phyloP scores from a whole-genome alignment of 768 basidiomycete genomes.

The Serendipita sp. region DNA sequence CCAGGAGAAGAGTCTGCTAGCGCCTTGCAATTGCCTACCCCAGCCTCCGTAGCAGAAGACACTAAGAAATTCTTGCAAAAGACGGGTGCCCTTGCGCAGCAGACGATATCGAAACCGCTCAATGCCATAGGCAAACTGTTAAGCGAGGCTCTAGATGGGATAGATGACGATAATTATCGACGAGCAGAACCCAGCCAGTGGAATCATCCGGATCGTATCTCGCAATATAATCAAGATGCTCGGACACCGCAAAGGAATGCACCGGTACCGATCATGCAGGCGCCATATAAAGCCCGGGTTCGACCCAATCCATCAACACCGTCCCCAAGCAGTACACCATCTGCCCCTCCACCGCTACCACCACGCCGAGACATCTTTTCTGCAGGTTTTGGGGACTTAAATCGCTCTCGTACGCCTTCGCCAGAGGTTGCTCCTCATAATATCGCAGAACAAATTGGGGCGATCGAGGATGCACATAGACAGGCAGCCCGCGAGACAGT shows the following conservation, averaged over 20 bases:
- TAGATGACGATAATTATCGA: slow-evolving; percentile 26
- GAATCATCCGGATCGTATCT: slow-evolving; percentile 1
- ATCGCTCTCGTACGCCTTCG: slow-evolving; percentile 1
- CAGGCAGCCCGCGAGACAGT: slow-evolving; percentile 62
- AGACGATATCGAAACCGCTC: slow-evolving; percentile 75
- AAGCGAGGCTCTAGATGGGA: slow-evolving; percentile 62
- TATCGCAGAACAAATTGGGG: slow-evolving; percentile 34
- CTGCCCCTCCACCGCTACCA: not conserved
- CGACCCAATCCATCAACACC: not conserved
- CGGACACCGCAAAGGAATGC: not conserved
- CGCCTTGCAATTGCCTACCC: slow-evolving; percentile 47
- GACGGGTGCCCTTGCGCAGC: slow-evolving; percentile 47
- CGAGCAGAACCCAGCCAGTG: not conserved
- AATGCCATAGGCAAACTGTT: slow-evolving; percentile 78
- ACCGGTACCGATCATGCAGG: slow-evolving; percentile 1
- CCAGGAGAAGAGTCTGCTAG: slow-evolving; percentile 83
- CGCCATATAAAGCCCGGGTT: slow-evolving; percentile 1
- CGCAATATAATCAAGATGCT: not conserved
- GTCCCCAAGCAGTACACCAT: not conserved
- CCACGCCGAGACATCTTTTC: not conserved
- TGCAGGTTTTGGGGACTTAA: slow-evolving; percentile 11
- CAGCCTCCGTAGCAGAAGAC: slow-evolving; percentile 40
- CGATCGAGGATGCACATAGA: slow-evolving; percentile 50
- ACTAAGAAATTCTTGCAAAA: slow-evolving; percentile 72
- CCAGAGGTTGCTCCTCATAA: slow-evolving; percentile 12